phyloP scores from a whole-genome alignment of 371 early-diverging fungal genomes.

The Capillidium heterosporum region DNA sequence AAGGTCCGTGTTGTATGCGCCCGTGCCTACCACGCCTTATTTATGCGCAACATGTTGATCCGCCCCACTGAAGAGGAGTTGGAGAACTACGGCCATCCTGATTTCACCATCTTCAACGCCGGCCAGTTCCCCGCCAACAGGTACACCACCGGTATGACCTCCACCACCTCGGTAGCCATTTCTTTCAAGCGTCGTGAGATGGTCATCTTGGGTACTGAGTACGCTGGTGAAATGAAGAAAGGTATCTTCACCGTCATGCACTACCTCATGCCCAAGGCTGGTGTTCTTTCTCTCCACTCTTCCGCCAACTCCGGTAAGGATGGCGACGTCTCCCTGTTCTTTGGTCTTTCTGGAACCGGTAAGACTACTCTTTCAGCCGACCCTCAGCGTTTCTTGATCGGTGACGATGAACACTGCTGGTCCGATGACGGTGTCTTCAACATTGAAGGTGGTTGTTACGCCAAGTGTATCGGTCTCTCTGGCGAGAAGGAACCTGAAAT shows the following conservation, averaged over 20 bases:
- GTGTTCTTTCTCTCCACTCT: constrained; percentile 90
- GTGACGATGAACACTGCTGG: constrained; percentile 99
- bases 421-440: constrained; percentile 88
- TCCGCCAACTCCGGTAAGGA: constrained; percentile 83
- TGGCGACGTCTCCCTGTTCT: constrained; percentile 92
- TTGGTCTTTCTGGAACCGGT: constrained; percentile 94
- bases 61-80: constrained; percentile 83
- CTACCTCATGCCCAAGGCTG: constrained; percentile 92
- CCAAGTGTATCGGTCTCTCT: constrained; percentile 87
- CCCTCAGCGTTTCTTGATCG: constrained; percentile 80
- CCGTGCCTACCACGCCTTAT: constrained; percentile 88
- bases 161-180: constrained; percentile 76
- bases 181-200: constrained; percentile 62
- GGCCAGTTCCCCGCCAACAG: constrained; percentile 92
- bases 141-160: constrained; percentile 92
- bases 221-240: constrained; percentile 99
- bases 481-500: constrained; percentile 96
- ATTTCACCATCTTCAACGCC: constrained; percentile 92
- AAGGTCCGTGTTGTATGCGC: constrained; percentile 90
- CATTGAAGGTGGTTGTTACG: constrained; percentile 98
- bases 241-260: constrained; percentile 96
- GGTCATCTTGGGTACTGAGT: constrained; percentile 92
- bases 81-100: constrained; percentile 75
- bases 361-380: constrained; percentile 96
- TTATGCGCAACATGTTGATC: constrained; percentile 96